Conservation (phyloP, 129 eudicot species). For the Pittosporum tobira region DNA sequence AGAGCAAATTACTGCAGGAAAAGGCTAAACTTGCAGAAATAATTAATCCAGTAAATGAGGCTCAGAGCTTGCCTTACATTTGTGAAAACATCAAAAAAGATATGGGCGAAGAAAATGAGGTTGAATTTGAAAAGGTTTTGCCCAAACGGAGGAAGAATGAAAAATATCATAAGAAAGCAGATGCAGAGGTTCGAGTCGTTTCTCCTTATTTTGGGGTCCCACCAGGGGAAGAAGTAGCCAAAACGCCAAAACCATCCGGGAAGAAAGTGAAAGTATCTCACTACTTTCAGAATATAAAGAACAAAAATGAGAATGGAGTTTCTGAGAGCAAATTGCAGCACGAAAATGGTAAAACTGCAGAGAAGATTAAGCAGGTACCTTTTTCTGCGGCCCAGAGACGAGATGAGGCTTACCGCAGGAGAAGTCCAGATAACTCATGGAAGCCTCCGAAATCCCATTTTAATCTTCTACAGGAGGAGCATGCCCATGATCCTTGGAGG, state of each 20-base stretch:
- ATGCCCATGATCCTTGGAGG: conserved; percentile 84
- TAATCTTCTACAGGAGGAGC: conserved; percentile 78
- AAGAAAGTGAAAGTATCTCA: conserved; percentile 18
- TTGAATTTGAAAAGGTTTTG: no score
- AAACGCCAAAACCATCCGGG: not conserved
- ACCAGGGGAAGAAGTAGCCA: conserved; percentile 1
- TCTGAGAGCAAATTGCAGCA: not conserved
- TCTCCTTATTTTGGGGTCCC: conserved; percentile 24
- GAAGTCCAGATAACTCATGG: conserved; percentile 56
- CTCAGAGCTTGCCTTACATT: no score
- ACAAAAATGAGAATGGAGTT: conserved; percentile 3
- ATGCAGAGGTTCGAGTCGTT: conserved; percentile 14
- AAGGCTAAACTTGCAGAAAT: not conserved
- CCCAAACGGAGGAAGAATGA: not conserved
- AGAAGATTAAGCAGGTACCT: conserved; percentile 2
- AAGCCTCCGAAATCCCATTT: conserved; percentile 56
- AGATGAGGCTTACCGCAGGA: conserved; percentile 56
- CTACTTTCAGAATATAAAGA: conserved; percentile 8
- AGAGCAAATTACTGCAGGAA: not conserved
- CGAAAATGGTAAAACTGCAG: not conserved
- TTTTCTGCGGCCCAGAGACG: conserved; percentile 37
- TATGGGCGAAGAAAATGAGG: no score
- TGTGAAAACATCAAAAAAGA: not conserved
- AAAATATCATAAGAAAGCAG: no score
- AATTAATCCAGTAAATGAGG: not conserved